These are phyloP conservation scores for Alternaria sp. DNA, from an alignment of 2,329 filamentous ascomycete genomes.

Conservation along the genomic window DNA sequence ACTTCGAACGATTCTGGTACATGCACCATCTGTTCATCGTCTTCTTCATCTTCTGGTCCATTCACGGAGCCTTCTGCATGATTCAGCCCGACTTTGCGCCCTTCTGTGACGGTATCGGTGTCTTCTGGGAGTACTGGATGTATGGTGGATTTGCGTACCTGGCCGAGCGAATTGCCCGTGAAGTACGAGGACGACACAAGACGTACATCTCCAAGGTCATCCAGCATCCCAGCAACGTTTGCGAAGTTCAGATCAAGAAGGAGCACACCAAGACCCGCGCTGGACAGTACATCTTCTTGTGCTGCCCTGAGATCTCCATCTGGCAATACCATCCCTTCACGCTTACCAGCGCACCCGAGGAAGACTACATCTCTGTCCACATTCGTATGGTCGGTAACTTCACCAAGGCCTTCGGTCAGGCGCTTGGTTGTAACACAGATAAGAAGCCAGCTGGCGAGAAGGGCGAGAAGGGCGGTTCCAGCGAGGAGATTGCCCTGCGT, in stretches of 20 bases:
- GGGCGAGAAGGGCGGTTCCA: slow-evolving; percentile 63
- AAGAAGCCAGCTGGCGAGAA: slow-evolving; percentile 58
- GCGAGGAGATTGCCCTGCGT: slow-evolving; percentile 71
- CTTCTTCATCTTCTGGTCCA: slow-evolving; percentile 91
- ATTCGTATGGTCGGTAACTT: slow-evolving; percentile 85
- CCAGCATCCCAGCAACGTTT: slow-evolving; percentile 86
- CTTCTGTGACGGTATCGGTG: slow-evolving; percentile 76
- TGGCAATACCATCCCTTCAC: slow-evolving; percentile 93
- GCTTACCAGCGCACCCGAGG: slow-evolving; percentile 83
- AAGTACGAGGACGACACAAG: slow-evolving; percentile 80
- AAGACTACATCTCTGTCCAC: slow-evolving; percentile 89
- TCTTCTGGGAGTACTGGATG: slow-evolving; percentile 92
- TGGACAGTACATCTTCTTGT: slow-evolving; percentile 87
- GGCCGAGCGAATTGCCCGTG: slow-evolving; percentile 77
- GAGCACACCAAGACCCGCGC: slow-evolving; percentile 81
- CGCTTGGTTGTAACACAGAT: slow-evolving; percentile 78
- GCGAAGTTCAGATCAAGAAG: slow-evolving; percentile 92
- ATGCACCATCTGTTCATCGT: slow-evolving; percentile 86
- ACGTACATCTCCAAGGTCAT: slow-evolving; percentile 89
- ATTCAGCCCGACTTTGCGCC: slow-evolving; percentile 83
- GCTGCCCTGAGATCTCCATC: slow-evolving; percentile 82
- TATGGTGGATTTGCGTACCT: slow-evolving; percentile 82
- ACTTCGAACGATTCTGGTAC: slow-evolving; percentile 92
- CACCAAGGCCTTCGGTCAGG: slow-evolving; percentile 71
- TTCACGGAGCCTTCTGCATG: slow-evolving; percentile 90